phyloP scores from a whole-genome alignment of 805 yeast genomes.

The Ogataea paraovalis region DNA sequence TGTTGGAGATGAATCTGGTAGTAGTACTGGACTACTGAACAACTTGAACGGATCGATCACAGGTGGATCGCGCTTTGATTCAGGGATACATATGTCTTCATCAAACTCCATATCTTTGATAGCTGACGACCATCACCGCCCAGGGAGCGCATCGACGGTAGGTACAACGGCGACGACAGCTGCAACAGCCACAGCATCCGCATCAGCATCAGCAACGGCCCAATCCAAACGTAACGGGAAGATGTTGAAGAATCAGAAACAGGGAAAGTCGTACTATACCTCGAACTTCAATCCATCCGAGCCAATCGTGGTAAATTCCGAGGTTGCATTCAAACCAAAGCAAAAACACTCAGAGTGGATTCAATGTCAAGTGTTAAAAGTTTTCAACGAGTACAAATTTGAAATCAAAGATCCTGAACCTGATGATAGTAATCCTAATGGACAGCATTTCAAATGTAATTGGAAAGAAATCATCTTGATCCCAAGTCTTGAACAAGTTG shows the following conservation, averaged over 20 bases:
- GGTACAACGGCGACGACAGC: too few relatives aligned
- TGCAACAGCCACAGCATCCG: neutral
- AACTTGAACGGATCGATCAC: too few relatives aligned
- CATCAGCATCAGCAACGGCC: neutral
- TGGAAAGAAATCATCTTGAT: conserved; percentile 77
- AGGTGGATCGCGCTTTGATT: too few relatives aligned
- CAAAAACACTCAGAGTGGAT: conserved; percentile 88
- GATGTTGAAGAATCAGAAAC: conserved; percentile 12
- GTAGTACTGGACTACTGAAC: too few relatives aligned
- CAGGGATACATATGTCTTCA: neutral
- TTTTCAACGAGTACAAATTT: conserved; percentile 45
- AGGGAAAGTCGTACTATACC: conserved; percentile 30
- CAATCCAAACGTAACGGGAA: conserved; percentile 6
- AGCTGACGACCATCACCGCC: too few relatives aligned
- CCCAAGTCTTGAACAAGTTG: conserved; percentile 39
- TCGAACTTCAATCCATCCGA: conserved; percentile 59
- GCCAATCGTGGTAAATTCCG: conserved; percentile 61
- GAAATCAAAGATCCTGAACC: conserved; percentile 99
- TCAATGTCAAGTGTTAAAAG: conserved; percentile 82
- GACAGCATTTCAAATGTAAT: conserved; percentile 77
- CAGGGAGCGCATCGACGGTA: too few relatives aligned
- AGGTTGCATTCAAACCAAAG: conserved; percentile 80
- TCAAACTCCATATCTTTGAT: neutral
- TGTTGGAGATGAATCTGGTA: too few relatives aligned
- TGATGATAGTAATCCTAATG: conserved; percentile 86